Percentiles rank a stretch among this genome's conserved stretches.
Conservation (phyloP, 2,329 filamentous ascomycete genomes). For the Pseudocercospora crystallina region DNA sequence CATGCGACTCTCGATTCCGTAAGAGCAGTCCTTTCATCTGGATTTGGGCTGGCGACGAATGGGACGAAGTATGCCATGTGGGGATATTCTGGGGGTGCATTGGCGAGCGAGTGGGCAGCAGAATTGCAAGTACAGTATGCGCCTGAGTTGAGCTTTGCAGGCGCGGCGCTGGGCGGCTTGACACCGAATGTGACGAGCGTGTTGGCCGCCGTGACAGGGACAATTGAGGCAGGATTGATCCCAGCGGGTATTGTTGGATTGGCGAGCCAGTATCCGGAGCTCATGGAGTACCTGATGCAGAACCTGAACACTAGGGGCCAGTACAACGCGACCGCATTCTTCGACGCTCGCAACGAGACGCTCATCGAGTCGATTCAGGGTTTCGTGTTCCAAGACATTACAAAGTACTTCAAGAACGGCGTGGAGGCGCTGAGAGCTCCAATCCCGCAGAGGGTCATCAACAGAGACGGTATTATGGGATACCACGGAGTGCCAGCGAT, state of each 20-base stretch:
- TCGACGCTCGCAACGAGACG: conserved; percentile 30
- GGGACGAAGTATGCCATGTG: conserved; percentile 39
- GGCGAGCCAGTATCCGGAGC: conserved; percentile 37
- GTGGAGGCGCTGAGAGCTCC: conserved; percentile 24
- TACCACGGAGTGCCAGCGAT: conserved; percentile 46
- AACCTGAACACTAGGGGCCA: conserved; percentile 31
- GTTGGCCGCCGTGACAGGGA: conserved; percentile 37
- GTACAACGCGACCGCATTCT: conserved; percentile 39
- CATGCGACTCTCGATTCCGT: conserved; percentile 47
- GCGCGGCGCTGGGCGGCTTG: conserved; percentile 52
- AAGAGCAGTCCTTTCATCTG: conserved; percentile 40
- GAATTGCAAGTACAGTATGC: conserved; percentile 56
- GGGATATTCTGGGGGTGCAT: conserved; percentile 58
- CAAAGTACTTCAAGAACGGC: conserved; percentile 45
- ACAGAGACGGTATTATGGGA: conserved; percentile 37
- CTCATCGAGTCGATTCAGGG: conserved; percentile 25
- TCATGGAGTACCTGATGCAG: conserved; percentile 27
- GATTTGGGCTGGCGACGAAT: conserved; percentile 22
- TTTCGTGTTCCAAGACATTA: conserved; percentile 40
- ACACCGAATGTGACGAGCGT: conserved; percentile 44
- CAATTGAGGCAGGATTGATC: conserved; percentile 32
- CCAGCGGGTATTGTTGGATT: conserved; percentile 38
- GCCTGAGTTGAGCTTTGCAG: conserved; percentile 52
- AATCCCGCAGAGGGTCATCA: conserved; percentile 29
- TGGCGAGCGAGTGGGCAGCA: conserved; percentile 55